Evolutionary conservation across 352 stramenopile species (phyloP), one percentile per base, ranked within the genome.

Genomic region (Hyaloperonospora brassicae): DNA sequence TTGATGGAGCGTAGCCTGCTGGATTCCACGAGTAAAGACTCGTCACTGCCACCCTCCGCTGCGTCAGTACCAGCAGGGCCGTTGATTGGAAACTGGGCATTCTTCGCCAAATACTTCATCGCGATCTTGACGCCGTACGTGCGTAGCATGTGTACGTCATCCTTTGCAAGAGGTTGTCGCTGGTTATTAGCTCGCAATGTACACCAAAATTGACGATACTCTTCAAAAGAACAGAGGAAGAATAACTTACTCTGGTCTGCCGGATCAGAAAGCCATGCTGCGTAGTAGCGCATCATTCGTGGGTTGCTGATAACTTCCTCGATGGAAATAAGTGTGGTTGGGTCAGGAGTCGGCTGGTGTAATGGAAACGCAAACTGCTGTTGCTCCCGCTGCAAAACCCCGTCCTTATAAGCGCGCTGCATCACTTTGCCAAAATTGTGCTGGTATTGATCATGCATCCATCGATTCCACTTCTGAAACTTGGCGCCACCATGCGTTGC

Each of bases 71-170:
- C 55, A 13, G 34, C 7, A 7, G 23, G 34, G 11, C 65, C 65
- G 42, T 70, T 73, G n/a, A 93, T 90, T 44, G 85, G 82, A 48
- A 93, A 93, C 41, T 87, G 81, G 25, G 84, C 79, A 2, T 72
- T 76, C 30, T 86, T 84, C 8, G 80, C 69, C 7, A 93, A 51
- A 45, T 93, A 93, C 54, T 93, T 93, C 59, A 85, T 86, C 4
- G 79, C 76, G 47, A 93, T 92, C 64, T 93, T 93, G 12, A 90
- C 79, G 35, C 84, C 84, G 45, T 92, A 93, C 2, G 81, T 92
- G 36, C 80, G 77, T 41, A 93, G 49, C 70, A 91, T 84, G 50
- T 88, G 68, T 46, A 87, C 79, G 43, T 90, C 80, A 56, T 93
- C 84, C 50, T 93, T 91, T n/a, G 63, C 79, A 50, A 89, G 87